Percentiles rank a stretch among this genome's conserved stretches.
Conservation (phyloP, 2,329 filamentous ascomycete species). For the Penicillium sp. region DNA sequence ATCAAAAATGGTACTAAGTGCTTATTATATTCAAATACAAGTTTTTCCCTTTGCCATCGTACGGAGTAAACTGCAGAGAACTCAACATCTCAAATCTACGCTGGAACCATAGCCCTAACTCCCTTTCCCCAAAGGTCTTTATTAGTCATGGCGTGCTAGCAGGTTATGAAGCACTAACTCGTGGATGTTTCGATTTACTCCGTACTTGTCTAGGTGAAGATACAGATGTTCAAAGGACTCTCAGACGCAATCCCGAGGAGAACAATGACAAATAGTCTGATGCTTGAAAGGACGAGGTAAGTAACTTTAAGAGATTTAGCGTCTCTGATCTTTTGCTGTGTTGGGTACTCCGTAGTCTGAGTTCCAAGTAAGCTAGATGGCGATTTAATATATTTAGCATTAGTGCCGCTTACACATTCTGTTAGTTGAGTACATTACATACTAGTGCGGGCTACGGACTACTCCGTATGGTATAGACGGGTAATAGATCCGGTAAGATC, state of each 20-base stretch:
- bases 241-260: neutral
- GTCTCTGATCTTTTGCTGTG: neutral
- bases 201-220: neutral
- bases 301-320: neutral
- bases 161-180: neutral
- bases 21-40: no score
- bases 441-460: neutral
- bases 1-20: no score
- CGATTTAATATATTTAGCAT: neutral
- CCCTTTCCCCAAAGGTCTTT: no score
- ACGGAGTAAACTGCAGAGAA: no score
- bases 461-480: neutral
- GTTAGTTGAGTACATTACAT: no score
- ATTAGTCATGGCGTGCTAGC: neutral
- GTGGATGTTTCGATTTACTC: neutral
- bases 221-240: neutral
- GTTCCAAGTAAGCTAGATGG: neutral
- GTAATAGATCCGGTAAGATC: slow-evolving; percentile 23
- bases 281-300: neutral
- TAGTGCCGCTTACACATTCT: no score
- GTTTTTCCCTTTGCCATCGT: no score
- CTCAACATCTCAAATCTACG: no score
- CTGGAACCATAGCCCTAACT: neutral
- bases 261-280: neutral
- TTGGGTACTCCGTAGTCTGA: neutral